Evolutionary conservation across 805 yeast species (phyloP), one percentile per base, ranked within the genome.

Genomic region (Cyberlindnera mrakii): DNA sequence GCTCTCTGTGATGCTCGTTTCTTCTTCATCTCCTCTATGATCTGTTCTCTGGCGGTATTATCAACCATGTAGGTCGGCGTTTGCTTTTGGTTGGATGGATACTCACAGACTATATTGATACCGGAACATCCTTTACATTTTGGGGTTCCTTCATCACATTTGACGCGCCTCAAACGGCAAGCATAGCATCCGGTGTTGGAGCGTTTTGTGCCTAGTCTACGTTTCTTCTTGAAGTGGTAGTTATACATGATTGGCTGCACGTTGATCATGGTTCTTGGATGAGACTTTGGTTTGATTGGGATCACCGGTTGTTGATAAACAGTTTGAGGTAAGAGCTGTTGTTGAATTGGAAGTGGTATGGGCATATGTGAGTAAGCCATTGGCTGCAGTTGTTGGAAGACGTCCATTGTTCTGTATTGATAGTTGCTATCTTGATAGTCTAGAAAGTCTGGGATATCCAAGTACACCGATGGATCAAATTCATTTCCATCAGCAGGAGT

Each of bases 61-160:
- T 50, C 40, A 6, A 25, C 19, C 43, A 46, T 32, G 23, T 49
- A 49, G 13, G 4, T 13, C 4, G 51, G 52, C 37, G 38, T 45
- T 15, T 7, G 9, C 4, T 20, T 33, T n/a, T 17, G 19, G 3
- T 6, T 8, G 11, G 23, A 19, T 15, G 52, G 50, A 30, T 35
- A 50, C 8, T 50, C 50, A 36, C 54, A 52, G 3, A 7, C 2
- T 7, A 39, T 33, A 1, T 33, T 35, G 9, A 41, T 43, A 39
- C 66, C 68, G 34, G 65, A 59, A 55, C 82, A 65, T 55, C 75
- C 75, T 39, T 62, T 66, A 58, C 85, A 79, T 17, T 68, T 70
- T 6, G 85, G 84, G 40, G 68, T 70, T 33, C 66, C 67, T 54
- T 78, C 82, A 56, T 79, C 84, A 60, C 85, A 79, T 55, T 77